Base-by-base conservation (phyloP, 2,329 filamentous ascomycete genomes). In the Fusarium equiseti region DNA sequence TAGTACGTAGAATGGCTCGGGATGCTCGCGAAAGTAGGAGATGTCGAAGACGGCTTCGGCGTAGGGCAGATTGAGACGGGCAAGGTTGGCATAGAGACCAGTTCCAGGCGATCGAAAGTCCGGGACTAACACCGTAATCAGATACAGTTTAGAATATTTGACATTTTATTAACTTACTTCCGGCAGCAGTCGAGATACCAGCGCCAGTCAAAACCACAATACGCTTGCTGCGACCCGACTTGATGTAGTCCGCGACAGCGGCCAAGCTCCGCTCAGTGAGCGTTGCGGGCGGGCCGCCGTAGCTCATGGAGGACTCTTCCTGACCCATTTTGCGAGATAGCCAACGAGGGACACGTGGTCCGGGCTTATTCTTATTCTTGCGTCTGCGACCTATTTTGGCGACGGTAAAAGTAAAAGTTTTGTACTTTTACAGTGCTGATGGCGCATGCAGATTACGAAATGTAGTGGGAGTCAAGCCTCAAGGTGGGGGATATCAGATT, bases 1-100 rank as follows among this genome's bases (percentile, higher is more conserved):
- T 38, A 99, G 87, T 2, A 93, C 89, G 80, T 98, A 99, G 83
- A 99, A 99, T 0, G 96, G 95, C 32, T 90, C 85, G 0, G 96
- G 96, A 71, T 97, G 92, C 45, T 90, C 77, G 67, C 91, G 88
- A 83, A 99, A 99, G 84, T 93, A 99, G 63, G 85, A 85, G 70
- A 99, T 95, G 77, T 97, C 94, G 81, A 99, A 98, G 46, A 98
- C 94, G 35, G 94, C 95, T 82, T 98, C 94, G 24, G 95, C 91
- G 75, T 95, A 91, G 0, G 95, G 95, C 0, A 99, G 87, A 65
- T 97, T 90, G 32, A 98, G 87, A 55, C 92, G 89, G 24, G 92
- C 92, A 20, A 99, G 90, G 77, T 98, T 98, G 75, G 93, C 91
- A 80, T 99, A 99, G 13, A 99, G 88, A 5, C 96, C 96, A 0